Percentiles rank a stretch among this genome's conserved stretches.
These are phyloP conservation scores for Teratosphaeria destructans DNA, from an alignment of 2,329 filamentous ascomycete genomes.

Conservation along the genomic window DNA sequence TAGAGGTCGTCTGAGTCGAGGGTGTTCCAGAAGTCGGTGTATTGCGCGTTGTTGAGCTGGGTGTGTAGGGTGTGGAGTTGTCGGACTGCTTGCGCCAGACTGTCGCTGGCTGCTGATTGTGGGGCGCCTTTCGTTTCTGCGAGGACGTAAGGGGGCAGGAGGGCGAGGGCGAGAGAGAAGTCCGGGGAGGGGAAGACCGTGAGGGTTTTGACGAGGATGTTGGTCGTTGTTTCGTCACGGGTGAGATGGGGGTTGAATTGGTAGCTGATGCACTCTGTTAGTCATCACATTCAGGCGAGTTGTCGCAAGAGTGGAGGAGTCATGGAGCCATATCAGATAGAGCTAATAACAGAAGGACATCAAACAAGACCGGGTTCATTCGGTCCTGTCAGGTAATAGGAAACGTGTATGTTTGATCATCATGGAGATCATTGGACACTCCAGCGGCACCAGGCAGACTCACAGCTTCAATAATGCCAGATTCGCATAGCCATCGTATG, in stretches of 20 bases:
- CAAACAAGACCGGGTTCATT: slow-evolving; percentile 46
- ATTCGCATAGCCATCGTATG: slow-evolving; percentile 94
- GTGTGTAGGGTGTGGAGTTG: slow-evolving; percentile 78
- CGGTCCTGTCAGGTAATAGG: slow-evolving; percentile 83
- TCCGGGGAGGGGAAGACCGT: slow-evolving; percentile 94
- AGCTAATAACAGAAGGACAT: slow-evolving; percentile 60
- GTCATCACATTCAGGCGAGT: background rate
- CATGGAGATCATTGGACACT: slow-evolving; percentile 30
- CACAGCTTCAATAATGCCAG: slow-evolving; percentile 93
- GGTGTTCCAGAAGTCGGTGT: slow-evolving; percentile 84
- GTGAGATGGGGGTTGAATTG: slow-evolving; percentile 98
- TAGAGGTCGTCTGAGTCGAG: slow-evolving; percentile 91
- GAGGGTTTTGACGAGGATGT: slow-evolving; percentile 95
- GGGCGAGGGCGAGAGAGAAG: slow-evolving; percentile 86
- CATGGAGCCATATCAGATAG: slow-evolving; percentile 51
- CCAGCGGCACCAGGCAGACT: slow-evolving; percentile 35
- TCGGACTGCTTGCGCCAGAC: slow-evolving; percentile 77
- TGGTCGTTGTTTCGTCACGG: slow-evolving; percentile 94
- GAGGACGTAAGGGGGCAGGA: slow-evolving; percentile 77
- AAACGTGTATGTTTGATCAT: slow-evolving; percentile 78
- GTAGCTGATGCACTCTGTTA: slow-evolving; percentile 52
- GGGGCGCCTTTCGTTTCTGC: slow-evolving; percentile 45
- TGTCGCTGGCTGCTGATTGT: slow-evolving; percentile 39
- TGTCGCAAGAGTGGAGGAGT: background rate
- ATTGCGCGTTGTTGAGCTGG: slow-evolving; percentile 82